Conservation (phyloP, 805 yeast species). For the Zygoascus tannicola region DNA sequence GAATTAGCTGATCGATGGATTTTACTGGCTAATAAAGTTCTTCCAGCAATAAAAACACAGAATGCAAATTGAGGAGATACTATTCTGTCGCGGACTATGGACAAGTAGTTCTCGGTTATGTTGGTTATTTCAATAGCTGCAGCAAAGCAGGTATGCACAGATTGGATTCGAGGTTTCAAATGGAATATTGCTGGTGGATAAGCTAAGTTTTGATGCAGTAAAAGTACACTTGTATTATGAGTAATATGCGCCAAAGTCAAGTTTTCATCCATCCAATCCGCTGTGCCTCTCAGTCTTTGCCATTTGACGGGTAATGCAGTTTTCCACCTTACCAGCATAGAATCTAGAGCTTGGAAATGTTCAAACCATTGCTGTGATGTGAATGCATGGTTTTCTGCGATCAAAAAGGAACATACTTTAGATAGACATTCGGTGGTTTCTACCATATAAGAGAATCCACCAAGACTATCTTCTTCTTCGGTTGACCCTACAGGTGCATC, state of each 20-base stretch:
- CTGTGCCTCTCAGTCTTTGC: constrained; percentile 3
- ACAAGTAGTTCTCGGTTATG: constrained; percentile 10
- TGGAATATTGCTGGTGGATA: constrained; percentile 10
- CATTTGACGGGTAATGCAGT: constrained; percentile 10
- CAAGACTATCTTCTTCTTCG: constrained; percentile 12
- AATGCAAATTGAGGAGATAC: constrained; percentile 14
- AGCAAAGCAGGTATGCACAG: constrained; percentile 12
- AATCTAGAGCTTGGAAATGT: constrained; percentile 9
- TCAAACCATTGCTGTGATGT: constrained; percentile 10
- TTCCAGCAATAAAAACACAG: constrained; percentile 12
- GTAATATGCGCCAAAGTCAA: constrained; percentile 14
- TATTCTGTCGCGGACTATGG: constrained; percentile 4
- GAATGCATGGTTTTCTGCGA: constrained; percentile 5
- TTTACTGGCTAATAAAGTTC: constrained; percentile 10
- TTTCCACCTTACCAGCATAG: constrained; percentile 12
- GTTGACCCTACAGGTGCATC: constrained; percentile 2
- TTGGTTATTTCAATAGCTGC: constrained; percentile 13
- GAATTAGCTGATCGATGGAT: not conserved
- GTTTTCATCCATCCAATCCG: constrained; percentile 10
- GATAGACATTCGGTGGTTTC: constrained; percentile 13
- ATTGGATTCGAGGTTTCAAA: constrained; percentile 4
- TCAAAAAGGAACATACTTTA: constrained; percentile 7
- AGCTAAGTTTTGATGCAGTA: constrained; percentile 13
- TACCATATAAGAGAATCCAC: constrained; percentile 12
- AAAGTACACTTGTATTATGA: constrained; percentile 13